Base-by-base conservation (phyloP, 2,329 filamentous ascomycete genomes). In the Phialemoniopsis sp. region DNA sequence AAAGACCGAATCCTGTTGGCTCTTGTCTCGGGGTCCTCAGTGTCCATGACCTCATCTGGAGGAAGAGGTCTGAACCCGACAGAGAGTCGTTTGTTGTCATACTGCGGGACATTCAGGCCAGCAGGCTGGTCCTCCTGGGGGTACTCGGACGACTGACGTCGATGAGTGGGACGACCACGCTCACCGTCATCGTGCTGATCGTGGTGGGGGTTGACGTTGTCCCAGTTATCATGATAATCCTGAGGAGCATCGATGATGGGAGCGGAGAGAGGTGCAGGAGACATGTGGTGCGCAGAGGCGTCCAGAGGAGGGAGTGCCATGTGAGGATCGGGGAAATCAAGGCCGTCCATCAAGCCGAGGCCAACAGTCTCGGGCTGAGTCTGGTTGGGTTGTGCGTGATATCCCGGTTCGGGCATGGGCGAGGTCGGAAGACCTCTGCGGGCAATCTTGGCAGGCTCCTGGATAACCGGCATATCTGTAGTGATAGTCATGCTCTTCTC, bases 1-100 rank as follows among this genome's bases (percentile, higher is more conserved):
- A 98, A 98, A 4, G 93, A 98, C 60, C 93, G 80, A 50, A 98
- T 98, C 42, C 93, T 83, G 70, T 96, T 97, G 47, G 93, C 93
- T 54, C 93, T 82, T 55, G 91, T 83, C 62, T 97, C 93, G 0
- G 93, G 89, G 58, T 96, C 91, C 57, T 97, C 93, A 4, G 83
- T 79, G 32, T 84, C 80, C 21, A 72, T 75, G 39, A 87, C 80
- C 47, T 95, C 87, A 55, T 90, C 83, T 29, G 89, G 88, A 5
- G 93, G 93, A 46, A 98, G 73, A 16, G 93, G 93, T 13, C 93
- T 85, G 61, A 95, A 76, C 19, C 81, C 80, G 34, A 85, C 76
- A 2, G 82, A 86, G n/a, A 85, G 60, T 41, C 82, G 72, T 45
- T 75, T 75, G 52, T 65, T 70, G 42, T 77, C 66, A 44, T 72